Conservation (phyloP, 1,284 basidiomycete genomes). For the Vanrija sp. region DNA sequence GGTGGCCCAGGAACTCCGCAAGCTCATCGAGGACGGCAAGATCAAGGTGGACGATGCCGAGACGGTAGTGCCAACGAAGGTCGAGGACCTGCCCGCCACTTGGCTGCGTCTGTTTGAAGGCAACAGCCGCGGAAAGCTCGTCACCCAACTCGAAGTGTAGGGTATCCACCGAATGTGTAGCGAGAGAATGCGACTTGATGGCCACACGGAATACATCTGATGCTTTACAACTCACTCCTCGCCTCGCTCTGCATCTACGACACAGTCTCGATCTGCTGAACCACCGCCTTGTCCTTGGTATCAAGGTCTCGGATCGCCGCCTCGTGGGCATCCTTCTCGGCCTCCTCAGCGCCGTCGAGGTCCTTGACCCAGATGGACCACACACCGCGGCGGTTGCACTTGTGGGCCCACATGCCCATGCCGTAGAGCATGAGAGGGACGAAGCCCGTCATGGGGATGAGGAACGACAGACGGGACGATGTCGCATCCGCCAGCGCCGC, state of each 20-base stretch:
- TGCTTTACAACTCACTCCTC: no score
- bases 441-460: constrained; percentile 24
- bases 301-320: no score
- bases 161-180: no score
- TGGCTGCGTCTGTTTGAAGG: constrained; percentile 23
- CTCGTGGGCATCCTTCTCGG: no score
- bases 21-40: constrained; percentile 18
- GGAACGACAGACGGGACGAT: constrained; percentile 22
- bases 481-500: constrained; percentile 22
- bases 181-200: no score
- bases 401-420: constrained; percentile 20
- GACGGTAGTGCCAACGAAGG: constrained; percentile 18
- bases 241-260: no score
- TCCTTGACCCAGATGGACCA: constrained; percentile 14
- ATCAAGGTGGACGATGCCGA: constrained; percentile 13
- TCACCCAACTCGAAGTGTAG: constrained; percentile 16
- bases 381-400: constrained; percentile 12
- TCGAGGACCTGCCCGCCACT: constrained; percentile 22
- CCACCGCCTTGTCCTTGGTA: no score
- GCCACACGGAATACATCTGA: no score
- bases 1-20: constrained; percentile 5
- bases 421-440: constrained; percentile 25
- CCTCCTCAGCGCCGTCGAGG: constrained; percentile 7
- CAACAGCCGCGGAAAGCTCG: constrained; percentile 20
- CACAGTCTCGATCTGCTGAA: no score